Conservation (phyloP, 805 yeast genomes). For the Saitoella complicata region DNA sequence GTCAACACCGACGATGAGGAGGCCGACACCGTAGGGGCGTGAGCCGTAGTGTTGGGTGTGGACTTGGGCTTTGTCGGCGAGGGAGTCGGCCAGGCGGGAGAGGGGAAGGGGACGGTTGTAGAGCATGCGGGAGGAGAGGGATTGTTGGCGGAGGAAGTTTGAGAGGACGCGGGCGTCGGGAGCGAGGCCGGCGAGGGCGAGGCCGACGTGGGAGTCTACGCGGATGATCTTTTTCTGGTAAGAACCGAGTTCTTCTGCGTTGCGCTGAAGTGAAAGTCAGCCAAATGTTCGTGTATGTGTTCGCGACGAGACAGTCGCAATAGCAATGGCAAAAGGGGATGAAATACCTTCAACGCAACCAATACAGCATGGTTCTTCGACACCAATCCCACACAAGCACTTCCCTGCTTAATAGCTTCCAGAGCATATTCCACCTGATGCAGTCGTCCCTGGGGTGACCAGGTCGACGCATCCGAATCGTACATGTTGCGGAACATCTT, state of each 20-base stretch:
- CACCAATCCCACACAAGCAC: conserved; percentile 88
- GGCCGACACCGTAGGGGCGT: conserved; percentile 96
- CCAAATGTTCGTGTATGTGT: background rate
- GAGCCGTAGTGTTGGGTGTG: conserved; percentile 93
- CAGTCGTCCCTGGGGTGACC: conserved; percentile 85
- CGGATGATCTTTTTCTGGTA: conserved; percentile 87
- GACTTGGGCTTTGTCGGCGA: conserved; percentile 93
- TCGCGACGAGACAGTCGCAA: background rate
- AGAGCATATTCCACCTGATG: conserved; percentile 81
- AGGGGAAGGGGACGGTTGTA: conserved; percentile 75
- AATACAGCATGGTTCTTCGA: conserved; percentile 77
- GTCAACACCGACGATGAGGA: conserved; percentile 77
- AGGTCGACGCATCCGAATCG: conserved; percentile 96
- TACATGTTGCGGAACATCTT: conserved; percentile 84
- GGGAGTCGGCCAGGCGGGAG: conserved; percentile 62
- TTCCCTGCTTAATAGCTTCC: conserved; percentile 94
- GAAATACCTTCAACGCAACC: conserved; percentile 58
- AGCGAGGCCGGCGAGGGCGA: conserved; percentile 92
- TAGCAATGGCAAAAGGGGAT: background rate
- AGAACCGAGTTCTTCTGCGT: conserved; percentile 93
- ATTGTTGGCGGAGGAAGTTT: conserved; percentile 77
- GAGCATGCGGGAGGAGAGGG: conserved; percentile 71
- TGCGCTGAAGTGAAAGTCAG: conserved; percentile 30
- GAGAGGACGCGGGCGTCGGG: conserved; percentile 92
- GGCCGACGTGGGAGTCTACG: conserved; percentile 85